Evolutionary conservation across 345 rosid species (phyloP).

Genomic region (Eucalyptus grandis): DNA sequence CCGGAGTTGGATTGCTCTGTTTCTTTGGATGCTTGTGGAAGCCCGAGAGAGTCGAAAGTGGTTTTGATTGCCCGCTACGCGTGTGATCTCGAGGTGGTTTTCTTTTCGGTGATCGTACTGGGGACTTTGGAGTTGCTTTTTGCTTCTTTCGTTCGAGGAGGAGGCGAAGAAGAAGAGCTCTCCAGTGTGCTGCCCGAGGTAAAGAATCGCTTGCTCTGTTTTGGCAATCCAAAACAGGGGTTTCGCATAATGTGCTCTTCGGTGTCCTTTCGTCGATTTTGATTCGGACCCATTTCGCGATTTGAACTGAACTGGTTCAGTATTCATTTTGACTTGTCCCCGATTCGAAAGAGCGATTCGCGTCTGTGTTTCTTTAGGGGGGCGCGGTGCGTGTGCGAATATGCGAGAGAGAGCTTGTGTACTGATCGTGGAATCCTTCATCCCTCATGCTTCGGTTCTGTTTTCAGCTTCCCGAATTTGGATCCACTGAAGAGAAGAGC

Average conservation of each 20-base stretch:
- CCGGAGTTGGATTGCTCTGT: neutral
- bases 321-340: neutral
- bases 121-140: neutral
- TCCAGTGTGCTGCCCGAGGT: neutral
- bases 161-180: neutral
- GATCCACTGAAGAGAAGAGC: neutral
- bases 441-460: neutral
- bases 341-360: neutral
- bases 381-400: neutral
- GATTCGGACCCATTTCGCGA: neutral
- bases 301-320: neutral
- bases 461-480: neutral
- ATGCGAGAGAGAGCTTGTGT: neutral
- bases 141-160: neutral
- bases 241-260: neutral
- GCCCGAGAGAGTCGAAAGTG: neutral
- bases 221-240: neutral
- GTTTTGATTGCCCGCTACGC: neutral
- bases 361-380: neutral
- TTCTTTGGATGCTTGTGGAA: neutral
- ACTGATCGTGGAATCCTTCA: neutral
- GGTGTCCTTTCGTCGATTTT: neutral
- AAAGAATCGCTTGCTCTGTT: neutral
- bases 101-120: neutral
- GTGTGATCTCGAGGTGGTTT: neutral